Percentiles rank a stretch among this genome's conserved stretches.
Conservation (phyloP, 2,329 filamentous ascomycete genomes). For the Hypoxylon sp. region DNA sequence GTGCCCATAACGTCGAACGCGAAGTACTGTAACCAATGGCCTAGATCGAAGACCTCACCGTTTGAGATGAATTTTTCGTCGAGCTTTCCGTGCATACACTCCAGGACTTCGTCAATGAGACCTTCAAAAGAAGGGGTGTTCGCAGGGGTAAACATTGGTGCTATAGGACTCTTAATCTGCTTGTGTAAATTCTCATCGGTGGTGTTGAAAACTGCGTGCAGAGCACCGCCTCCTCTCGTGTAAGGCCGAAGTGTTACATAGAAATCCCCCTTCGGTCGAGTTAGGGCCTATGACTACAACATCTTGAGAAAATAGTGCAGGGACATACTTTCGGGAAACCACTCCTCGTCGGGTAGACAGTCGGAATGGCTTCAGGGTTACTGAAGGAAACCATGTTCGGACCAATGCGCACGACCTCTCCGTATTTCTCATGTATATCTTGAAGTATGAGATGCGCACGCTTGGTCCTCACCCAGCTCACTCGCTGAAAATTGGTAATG, state of each 20-base stretch:
- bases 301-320: not conserved
- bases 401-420: slow-evolving; percentile 42
- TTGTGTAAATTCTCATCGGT: slow-evolving; percentile 53
- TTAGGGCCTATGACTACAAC: not conserved
- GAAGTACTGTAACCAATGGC: slow-evolving; percentile 24
- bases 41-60: slow-evolving; percentile 12
- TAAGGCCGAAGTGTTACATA: slow-evolving; percentile 50
- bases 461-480: slow-evolving; percentile 45
- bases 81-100: slow-evolving; percentile 32
- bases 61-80: slow-evolving; percentile 30
- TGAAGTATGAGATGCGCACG: slow-evolving; percentile 38
- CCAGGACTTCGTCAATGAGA: slow-evolving; percentile 46
- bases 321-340: slow-evolving; percentile 47
- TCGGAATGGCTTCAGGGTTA: slow-evolving; percentile 40
- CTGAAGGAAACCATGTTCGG: slow-evolving; percentile 43
- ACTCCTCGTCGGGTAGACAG: slow-evolving; percentile 42
- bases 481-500: slow-evolving; percentile 42
- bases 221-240: slow-evolving; percentile 32
- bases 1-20: slow-evolving; percentile 30
- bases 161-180: slow-evolving; percentile 50
- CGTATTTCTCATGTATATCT: slow-evolving; percentile 42
- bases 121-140: slow-evolving; percentile 47
- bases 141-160: slow-evolving; percentile 46
- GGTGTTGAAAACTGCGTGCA: slow-evolving; percentile 53
- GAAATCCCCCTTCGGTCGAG: slow-evolving; percentile 46